phyloP scores from a whole-genome alignment of 495 filamentous ascomycete species.

The Talaromyces nanjingensis region DNA sequence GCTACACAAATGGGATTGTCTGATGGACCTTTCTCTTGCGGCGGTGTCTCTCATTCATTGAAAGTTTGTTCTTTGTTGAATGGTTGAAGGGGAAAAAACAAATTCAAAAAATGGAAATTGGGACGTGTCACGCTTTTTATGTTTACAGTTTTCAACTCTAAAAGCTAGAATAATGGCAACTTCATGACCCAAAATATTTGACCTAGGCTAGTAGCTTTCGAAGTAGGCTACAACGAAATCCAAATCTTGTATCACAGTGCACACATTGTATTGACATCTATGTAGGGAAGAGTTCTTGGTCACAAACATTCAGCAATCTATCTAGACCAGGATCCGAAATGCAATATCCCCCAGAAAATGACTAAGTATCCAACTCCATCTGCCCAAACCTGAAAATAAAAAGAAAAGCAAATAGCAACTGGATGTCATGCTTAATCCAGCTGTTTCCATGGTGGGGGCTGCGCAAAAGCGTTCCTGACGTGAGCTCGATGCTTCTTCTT shows the following conservation, averaged over 20 bases:
- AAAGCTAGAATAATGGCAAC: not conserved
- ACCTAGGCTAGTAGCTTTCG: not conserved
- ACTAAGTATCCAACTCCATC: too few species aligned
- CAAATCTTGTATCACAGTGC: too few species aligned
- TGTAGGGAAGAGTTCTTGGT: not conserved
- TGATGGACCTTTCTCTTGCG: not conserved
- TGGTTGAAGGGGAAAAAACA: not conserved
- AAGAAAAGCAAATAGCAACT: too few species aligned
- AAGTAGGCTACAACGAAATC: too few species aligned
- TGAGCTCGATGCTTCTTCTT: not conserved
- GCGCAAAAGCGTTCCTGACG: too few species aligned
- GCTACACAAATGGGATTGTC: not conserved
- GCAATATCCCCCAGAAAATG: too few species aligned
- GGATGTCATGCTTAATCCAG: too few species aligned
- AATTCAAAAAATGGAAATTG: not conserved
- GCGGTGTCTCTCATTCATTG: conserved; percentile 21
- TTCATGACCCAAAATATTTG: not conserved
- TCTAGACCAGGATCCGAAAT: too few species aligned
- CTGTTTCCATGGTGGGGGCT: too few species aligned
- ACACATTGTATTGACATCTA: too few species aligned
- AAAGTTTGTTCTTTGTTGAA: conserved; percentile 1
- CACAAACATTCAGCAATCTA: not conserved
- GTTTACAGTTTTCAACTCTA: not conserved
- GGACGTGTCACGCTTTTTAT: not conserved
- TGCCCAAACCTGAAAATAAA: too few species aligned